Percentiles rank a stretch among this genome's conserved stretches.
These are phyloP conservation scores for Bipolaris bicolor DNA, from an alignment of 2,329 filamentous ascomycete genomes.

Conservation along the genomic window DNA sequence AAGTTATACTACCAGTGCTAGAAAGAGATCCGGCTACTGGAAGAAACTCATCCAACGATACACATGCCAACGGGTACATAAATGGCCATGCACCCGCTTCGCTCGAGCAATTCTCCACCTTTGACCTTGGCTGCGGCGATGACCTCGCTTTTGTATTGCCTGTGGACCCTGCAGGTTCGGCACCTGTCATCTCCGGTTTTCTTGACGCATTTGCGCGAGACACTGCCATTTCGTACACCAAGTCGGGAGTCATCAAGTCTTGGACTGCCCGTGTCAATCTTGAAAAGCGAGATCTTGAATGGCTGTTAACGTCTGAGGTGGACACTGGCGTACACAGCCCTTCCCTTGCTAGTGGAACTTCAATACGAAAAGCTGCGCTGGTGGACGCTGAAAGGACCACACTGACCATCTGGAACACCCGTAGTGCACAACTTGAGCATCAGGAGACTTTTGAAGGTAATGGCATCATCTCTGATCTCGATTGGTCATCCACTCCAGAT, in stretches of 20 bases:
- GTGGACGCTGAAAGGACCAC: constrained; percentile 75
- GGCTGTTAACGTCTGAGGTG: constrained; percentile 80
- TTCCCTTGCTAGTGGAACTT: constrained; percentile 82
- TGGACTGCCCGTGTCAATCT: constrained; percentile 81
- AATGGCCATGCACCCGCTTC: constrained; percentile 48
- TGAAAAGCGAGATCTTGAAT: constrained; percentile 68
- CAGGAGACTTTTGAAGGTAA: constrained; percentile 74
- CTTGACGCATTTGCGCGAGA: constrained; percentile 86
- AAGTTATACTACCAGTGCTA: constrained; percentile 66
- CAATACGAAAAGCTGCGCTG: constrained; percentile 83
- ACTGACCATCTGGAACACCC: constrained; percentile 90
- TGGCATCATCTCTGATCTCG: constrained; percentile 81
- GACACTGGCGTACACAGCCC: constrained; percentile 77
- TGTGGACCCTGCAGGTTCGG: constrained; percentile 82
- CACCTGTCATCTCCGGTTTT: constrained; percentile 74
- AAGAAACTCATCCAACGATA: constrained; percentile 32
- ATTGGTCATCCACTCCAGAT: constrained; percentile 93
- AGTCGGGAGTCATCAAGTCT: constrained; percentile 75
- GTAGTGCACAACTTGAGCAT: constrained; percentile 80
- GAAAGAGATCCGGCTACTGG: constrained; percentile 36
- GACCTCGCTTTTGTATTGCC: constrained; percentile 70
- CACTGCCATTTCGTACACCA: constrained; percentile 83
- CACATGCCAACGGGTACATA: constrained; percentile 36
- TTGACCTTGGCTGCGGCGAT: constrained; percentile 65
- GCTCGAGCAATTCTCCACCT: constrained; percentile 72